A percentile compares a stretch with the other conserved stretches of the same genome.
These are phyloP conservation scores for Volutella citrinella DNA, from an alignment of 2,329 filamentous ascomycete species.

Conservation along the genomic window DNA sequence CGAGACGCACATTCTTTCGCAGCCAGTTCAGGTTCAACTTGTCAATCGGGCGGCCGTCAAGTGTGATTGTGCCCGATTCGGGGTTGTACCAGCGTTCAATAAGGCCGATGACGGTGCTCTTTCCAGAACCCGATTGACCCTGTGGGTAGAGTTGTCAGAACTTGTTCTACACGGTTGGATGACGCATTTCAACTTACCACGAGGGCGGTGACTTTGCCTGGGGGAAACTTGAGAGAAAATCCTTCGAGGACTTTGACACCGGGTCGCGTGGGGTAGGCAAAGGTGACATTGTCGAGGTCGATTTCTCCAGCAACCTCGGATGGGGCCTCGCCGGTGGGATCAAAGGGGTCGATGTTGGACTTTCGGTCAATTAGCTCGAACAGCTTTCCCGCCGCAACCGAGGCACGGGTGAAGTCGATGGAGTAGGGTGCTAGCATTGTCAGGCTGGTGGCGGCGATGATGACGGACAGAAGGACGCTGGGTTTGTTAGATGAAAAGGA, in stretches of 20 bases:
- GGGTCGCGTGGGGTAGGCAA: conserved; percentile 41
- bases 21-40: conserved; percentile 34
- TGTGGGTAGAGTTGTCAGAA: not conserved
- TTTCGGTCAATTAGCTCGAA: conserved; percentile 31
- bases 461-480: conserved; percentile 19
- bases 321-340: conserved; percentile 22
- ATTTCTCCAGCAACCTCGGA: conserved; percentile 25
- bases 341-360: conserved; percentile 31
- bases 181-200: conserved; percentile 25
- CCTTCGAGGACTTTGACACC: conserved; percentile 36
- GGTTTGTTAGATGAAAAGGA: not conserved
- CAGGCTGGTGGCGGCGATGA: conserved; percentile 25
- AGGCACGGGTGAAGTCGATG: conserved; percentile 13
- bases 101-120: conserved; percentile 34
- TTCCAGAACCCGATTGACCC: conserved; percentile 18
- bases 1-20: conserved; percentile 25
- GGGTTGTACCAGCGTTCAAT: conserved; percentile 35
- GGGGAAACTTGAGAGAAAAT: conserved; percentile 38
- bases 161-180: conserved; percentile 3
- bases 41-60: conserved; percentile 29
- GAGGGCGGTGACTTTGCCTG: conserved; percentile 39
- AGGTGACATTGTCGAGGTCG: conserved; percentile 34
- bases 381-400: conserved; percentile 27
- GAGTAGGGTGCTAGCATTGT: not conserved
- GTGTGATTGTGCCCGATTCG: conserved; percentile 24